phyloP scores from a whole-genome alignment of 805 yeast species.

The Metschnikowia kofuensis region DNA sequence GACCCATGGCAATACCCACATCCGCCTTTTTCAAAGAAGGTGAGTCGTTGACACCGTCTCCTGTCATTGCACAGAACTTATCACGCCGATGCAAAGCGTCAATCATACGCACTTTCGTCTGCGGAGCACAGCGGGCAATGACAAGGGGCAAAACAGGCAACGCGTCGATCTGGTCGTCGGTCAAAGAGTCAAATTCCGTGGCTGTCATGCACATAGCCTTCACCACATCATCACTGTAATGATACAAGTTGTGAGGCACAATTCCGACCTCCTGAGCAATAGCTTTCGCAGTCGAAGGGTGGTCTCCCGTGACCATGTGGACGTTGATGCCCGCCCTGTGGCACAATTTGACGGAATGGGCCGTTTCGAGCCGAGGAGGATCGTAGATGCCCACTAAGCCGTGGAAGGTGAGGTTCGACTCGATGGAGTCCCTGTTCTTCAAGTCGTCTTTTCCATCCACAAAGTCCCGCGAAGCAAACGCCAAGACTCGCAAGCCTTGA shows the following conservation, averaged over 20 bases:
- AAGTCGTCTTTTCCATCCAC: constrained; percentile 5
- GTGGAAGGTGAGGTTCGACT: constrained; percentile 13
- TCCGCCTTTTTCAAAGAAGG: constrained; percentile 25
- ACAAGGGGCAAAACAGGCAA: constrained; percentile 67
- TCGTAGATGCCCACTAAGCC: constrained; percentile 19
- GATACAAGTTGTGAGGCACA: constrained; percentile 44
- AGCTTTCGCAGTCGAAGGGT: constrained; percentile 18
- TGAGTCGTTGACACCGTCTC: constrained; percentile 33
- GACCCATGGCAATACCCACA: constrained; percentile 28
- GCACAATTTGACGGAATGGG: constrained; percentile 14
- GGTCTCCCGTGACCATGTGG: constrained; percentile 20
- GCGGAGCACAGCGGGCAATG: constrained; percentile 79
- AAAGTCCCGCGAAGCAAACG: constrained; percentile 15
- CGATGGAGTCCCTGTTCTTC: constrained; percentile 11
- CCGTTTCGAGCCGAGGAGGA: constrained; percentile 17
- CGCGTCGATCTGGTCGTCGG: constrained; percentile 57
- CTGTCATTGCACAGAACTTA: constrained; percentile 69
- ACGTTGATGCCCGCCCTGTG: constrained; percentile 18
- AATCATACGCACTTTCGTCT: constrained; percentile 75
- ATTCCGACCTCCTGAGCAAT: constrained; percentile 20
- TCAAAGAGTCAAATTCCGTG: constrained; percentile 58
- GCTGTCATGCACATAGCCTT: constrained; percentile 74
- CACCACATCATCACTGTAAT: constrained; percentile 53
- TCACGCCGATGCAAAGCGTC: constrained; percentile 55
- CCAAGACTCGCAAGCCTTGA: constrained; percentile 18